Base-by-base conservation (phyloP, 768 basidiomycete genomes). In the Suillus subalutaceus region DNA sequence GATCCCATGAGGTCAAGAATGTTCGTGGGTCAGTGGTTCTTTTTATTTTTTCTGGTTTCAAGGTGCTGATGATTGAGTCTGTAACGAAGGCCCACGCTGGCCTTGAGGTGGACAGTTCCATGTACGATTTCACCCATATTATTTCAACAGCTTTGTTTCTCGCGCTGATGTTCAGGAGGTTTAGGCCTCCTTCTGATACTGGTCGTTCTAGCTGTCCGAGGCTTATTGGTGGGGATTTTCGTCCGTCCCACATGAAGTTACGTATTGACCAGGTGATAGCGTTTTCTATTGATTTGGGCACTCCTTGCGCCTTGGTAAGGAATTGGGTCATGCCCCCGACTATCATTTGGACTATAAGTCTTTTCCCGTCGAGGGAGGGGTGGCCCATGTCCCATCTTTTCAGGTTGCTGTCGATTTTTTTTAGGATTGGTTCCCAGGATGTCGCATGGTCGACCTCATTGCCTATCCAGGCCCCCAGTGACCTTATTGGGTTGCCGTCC, bases 241-340 rank as follows among this genome's bases (percentile, higher is more conserved):
- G 48, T 4, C 63, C 56, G 46, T 64, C n/a, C 70, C 67, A 70
- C 0, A 71, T 63, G 37, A 72, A 72, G 4, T 59, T 23, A 8
- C 66, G 41, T 3, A 50, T 26, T 1, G 6, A 0, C 8, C 56
- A n/a, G 6, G 67, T 69, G 0, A 71, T 58, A 1, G 37, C n/a
- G 4, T 70, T 65, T 32, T 72, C 72, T 0, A 79, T 67, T 0
- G 53, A 15, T 20, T 67, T 58, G 0, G 80, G 80, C 80, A 82
- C 82, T 0, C 78, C 78, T 66, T 82, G 79, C 0, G 78, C 79
- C 48, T 69, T 55, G 0, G 78, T 74, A 0, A 76, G 66, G 71
- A 79, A 83, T 61, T 81, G 79, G 0, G 80, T 80, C 43, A 71
- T 71, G 0, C 78, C 77, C 0, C 76, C 79, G 0, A 78, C 64